A percentile compares a stretch with the other conserved stretches of the same genome.
Evolutionary conservation across 805 yeast species (phyloP).

Genomic region (Metschnikowia matae): DNA sequence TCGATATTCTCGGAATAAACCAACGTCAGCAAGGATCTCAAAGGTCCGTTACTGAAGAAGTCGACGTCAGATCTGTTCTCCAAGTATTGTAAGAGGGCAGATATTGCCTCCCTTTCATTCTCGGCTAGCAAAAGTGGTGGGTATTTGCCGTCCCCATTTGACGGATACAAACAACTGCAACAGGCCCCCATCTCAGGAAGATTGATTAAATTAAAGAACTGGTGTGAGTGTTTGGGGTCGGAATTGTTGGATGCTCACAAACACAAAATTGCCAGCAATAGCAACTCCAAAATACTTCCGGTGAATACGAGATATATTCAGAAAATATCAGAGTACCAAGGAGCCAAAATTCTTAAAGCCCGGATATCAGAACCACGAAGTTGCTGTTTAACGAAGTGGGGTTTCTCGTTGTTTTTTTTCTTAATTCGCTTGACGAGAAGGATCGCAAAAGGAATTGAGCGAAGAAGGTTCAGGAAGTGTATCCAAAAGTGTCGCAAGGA

Average conservation of each 20-base stretch:
- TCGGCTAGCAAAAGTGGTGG: constrained; percentile 83
- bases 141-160: constrained; percentile 54
- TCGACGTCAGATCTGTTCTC: constrained; percentile 87
- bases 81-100: constrained; percentile 79
- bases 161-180: constrained; percentile 37
- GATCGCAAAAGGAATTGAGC: neutral
- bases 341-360: neutral
- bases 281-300: neutral
- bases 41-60: constrained; percentile 81
- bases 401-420: constrained; percentile 3
- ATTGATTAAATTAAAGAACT: neutral
- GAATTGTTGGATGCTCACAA: constrained; percentile 1
- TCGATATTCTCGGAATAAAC: constrained; percentile 95
- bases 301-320: neutral
- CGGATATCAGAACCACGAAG: neutral
- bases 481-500: neutral
- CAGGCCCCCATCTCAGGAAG: constrained; percentile 35
- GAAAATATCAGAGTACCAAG: neutral
- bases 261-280: neutral
- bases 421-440: neutral
- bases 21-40: constrained; percentile 83
- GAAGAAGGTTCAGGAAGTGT: neutral
- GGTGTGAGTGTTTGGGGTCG: neutral
- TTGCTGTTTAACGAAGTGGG: constrained; percentile 1
- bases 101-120: constrained; percentile 94